Percentiles rank a stretch among this genome's conserved stretches.
phyloP scores from a whole-genome alignment of 2,329 filamentous ascomycete species.

The Calonectria leucothoes region DNA sequence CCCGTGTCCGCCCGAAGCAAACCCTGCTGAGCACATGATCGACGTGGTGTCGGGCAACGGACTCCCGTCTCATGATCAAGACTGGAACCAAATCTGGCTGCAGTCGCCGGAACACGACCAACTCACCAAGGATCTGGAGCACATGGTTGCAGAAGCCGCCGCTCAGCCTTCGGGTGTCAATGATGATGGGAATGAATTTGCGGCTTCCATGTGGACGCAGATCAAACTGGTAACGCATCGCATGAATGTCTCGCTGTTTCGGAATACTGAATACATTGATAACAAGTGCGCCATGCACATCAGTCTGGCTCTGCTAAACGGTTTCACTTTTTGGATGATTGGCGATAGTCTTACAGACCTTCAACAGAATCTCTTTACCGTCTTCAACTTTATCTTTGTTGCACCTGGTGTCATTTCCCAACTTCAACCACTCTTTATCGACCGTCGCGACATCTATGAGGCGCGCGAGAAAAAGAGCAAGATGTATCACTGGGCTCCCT shows the following conservation, averaged over 20 bases:
- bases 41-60: conserved; percentile 61
- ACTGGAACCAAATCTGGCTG: conserved; percentile 79
- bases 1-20: conserved; percentile 69
- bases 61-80: conserved; percentile 55
- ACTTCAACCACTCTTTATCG: conserved; percentile 69
- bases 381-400: conserved; percentile 74
- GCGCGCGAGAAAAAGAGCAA: conserved; percentile 70
- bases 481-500: conserved; percentile 70
- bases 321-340: conserved; percentile 72
- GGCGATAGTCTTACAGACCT: conserved; percentile 61
- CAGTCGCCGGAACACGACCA: conserved; percentile 69
- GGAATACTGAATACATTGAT: conserved; percentile 75
- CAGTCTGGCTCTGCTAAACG: conserved; percentile 67
- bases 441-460: conserved; percentile 68
- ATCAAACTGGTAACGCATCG: conserved; percentile 72
- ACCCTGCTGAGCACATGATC: conserved; percentile 84
- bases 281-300: conserved; percentile 72
- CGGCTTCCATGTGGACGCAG: conserved; percentile 73
- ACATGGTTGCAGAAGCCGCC: conserved; percentile 67
- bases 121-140: conserved; percentile 71
- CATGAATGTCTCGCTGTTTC: conserved; percentile 70
- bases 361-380: conserved; percentile 68
- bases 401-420: conserved; percentile 69
- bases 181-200: conserved; percentile 75
- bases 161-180: conserved; percentile 53